Evolutionary conservation across 805 yeast species (phyloP), one percentile per base, ranked within the genome.

Genomic region (Candida ficus): DNA sequence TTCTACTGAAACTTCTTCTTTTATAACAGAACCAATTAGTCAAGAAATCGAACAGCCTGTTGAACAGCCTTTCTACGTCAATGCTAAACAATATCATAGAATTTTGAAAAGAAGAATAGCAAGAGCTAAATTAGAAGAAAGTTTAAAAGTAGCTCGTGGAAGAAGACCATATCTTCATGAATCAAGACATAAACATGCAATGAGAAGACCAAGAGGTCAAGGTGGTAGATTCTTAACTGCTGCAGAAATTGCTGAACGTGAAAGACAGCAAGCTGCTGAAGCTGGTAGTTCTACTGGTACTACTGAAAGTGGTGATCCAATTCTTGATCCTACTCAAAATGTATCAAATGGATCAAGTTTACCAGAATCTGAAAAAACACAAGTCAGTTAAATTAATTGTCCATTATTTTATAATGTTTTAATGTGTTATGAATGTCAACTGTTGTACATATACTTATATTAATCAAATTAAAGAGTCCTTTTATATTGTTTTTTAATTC

Each of bases 141-240:
- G 80, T 33, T 71, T 91, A 47, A 83, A 87, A 56, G 85, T 85
- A 5, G 90, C 93, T 14, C 75, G 95, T 47, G 95, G 95, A 14
- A 77, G 98, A 53, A 83, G 83, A 58, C 97, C 98, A 11, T 91
- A 95, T 62, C 63, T 93, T 37, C 99, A 93, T 59, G 99, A 93
- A 63, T 87, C 96, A 16, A 75, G 99, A 54, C 99, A 93, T 61
- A 91, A 93, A 60, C 99, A 93, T 61, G 99, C 99, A 3, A 93
- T 93, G 99, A 76, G 98, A 58, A 76, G 99, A 60, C 98, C 99
- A 13, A 78, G 99, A 53, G 99, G 99, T 21, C 98, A 93, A 66
- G 99, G 99, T 25, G 99, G 99, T 7, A 71, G 99, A 45, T 93
- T 93, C 52, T 65, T 93, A 44, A 93, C 99, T 1, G 96, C 98